Evolutionary conservation across 2,329 filamentous ascomycete species (phyloP).

Genomic region (Chaetomiaceae sp.): DNA sequence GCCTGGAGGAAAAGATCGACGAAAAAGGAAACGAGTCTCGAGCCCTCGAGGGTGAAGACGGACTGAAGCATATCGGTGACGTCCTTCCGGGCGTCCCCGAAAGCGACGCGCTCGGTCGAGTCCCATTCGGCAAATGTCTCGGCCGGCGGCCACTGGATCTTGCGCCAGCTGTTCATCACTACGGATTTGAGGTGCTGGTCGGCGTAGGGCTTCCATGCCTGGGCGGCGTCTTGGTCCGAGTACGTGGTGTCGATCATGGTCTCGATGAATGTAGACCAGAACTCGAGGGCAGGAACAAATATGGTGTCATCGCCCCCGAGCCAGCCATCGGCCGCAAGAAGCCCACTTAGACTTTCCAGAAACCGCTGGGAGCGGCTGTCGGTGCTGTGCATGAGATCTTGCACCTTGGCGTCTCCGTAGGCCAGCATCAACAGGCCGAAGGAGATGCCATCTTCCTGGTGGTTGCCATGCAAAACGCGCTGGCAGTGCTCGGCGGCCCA

Average conservation of each 20-base stretch:
- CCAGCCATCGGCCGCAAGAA: conserved; percentile 60
- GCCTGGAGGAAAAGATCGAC: conserved; percentile 48
- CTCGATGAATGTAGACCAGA: conserved; percentile 74
- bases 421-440: conserved; percentile 63
- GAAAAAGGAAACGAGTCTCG: conserved; percentile 51
- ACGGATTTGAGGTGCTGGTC: conserved; percentile 56
- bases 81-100: conserved; percentile 68
- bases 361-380: conserved; percentile 47
- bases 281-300: conserved; percentile 68
- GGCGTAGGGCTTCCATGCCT: conserved; percentile 53
- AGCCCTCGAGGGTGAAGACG: conserved; percentile 56
- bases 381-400: conserved; percentile 49
- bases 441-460: conserved; percentile 57
- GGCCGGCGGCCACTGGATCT: conserved; percentile 60
- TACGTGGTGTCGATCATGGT: conserved; percentile 54
- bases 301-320: conserved; percentile 68
- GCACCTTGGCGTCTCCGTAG: conserved; percentile 60
- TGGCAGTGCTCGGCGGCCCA: conserved; percentile 54
- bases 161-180: conserved; percentile 60
- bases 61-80: conserved; percentile 72
- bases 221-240: conserved; percentile 40
- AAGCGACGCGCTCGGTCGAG: conserved; percentile 58
- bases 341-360: conserved; percentile 53
- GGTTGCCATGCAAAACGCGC: conserved; percentile 51
- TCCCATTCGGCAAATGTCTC: conserved; percentile 61